phyloP scores from a whole-genome alignment of 768 basidiomycete genomes.

The Boletus patriciae region DNA sequence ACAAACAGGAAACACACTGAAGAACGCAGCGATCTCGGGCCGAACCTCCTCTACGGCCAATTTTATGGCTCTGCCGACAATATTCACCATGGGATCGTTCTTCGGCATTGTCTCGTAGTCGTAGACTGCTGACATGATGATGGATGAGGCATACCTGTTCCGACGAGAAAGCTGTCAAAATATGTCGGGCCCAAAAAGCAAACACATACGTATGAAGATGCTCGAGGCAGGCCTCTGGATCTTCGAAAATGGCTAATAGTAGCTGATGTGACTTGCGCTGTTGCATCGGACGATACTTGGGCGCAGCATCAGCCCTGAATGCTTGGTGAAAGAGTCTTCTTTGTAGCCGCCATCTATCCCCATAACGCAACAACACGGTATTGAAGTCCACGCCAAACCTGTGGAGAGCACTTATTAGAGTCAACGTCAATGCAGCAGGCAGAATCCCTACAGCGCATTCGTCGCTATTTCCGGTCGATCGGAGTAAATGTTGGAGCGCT shows the following conservation, averaged over 20 bases:
- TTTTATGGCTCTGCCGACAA: slow-evolving; percentile 28
- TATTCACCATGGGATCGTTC: slow-evolving; percentile 31
- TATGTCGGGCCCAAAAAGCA: not conserved
- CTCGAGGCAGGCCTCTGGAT: slow-evolving; percentile 22
- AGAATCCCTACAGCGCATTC: slow-evolving; percentile 15
- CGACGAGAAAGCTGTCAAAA: not conserved
- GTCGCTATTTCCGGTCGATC: slow-evolving; percentile 31
- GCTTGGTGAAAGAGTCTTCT: slow-evolving; percentile 38
- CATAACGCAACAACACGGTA: slow-evolving; percentile 36
- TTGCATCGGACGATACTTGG: slow-evolving; percentile 35
- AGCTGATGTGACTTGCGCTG: slow-evolving; percentile 30
- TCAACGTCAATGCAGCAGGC: not conserved
- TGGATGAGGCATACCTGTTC: slow-evolving; percentile 27
- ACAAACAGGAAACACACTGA: slow-evolving; percentile 15
- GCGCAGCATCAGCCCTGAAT: slow-evolving; percentile 28
- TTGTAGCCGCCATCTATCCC: slow-evolving; percentile 37
- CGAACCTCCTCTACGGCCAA: slow-evolving; percentile 21
- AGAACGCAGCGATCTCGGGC: slow-evolving; percentile 24
- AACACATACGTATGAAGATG: slow-evolving; percentile 22
- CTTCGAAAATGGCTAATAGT: slow-evolving; percentile 28
- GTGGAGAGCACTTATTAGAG: not conserved
- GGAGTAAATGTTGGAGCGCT: slow-evolving; percentile 31
- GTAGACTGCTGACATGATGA: slow-evolving; percentile 34
- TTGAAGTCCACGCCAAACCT: slow-evolving; percentile 38
- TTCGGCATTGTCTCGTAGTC: slow-evolving; percentile 31